Evolutionary conservation across 1,139 yeast genomes (phyloP).

Genomic region (Diutina neorugosa): DNA sequence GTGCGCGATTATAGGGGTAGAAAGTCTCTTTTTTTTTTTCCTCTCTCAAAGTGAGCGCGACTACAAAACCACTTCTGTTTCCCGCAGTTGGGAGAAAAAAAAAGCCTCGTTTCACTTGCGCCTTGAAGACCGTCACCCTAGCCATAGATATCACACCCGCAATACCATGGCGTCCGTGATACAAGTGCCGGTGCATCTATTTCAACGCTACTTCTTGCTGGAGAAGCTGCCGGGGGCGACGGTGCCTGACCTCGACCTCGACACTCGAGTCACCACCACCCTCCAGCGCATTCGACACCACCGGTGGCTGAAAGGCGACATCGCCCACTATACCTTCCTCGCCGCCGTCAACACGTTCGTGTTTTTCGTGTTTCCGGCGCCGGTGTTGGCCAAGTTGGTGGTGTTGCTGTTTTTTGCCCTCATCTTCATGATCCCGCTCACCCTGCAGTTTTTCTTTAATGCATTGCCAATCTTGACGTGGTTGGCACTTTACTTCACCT

Average conservation of each 20-base stretch:
- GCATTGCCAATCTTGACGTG: conserved; percentile 83
- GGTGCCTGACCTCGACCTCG: conserved; percentile 46
- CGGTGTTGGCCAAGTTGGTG: conserved; percentile 32
- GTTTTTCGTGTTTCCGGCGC: conserved; percentile 40
- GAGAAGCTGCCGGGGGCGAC: conserved; percentile 47
- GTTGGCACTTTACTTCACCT: conserved; percentile 75
- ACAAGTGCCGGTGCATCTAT: conserved; percentile 11
- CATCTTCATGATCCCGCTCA: conserved; percentile 49
- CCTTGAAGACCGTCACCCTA: background rate
- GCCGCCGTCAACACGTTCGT: conserved; percentile 39
- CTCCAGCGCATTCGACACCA: conserved; percentile 37
- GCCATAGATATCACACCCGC: background rate
- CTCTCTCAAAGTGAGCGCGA: background rate
- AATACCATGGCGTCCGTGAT: background rate
- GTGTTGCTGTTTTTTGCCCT: conserved; percentile 23
- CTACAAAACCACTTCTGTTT: background rate
- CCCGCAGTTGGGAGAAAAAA: background rate
- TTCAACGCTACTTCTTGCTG: conserved; percentile 40
- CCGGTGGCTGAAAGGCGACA: conserved; percentile 33
- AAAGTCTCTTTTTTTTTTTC: too few species aligned
- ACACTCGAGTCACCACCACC: conserved; percentile 41
- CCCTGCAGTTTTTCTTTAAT: conserved; percentile 75
- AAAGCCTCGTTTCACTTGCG: background rate
- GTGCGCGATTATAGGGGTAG: background rate
- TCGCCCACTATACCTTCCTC: conserved; percentile 40